phyloP scores from a whole-genome alignment of 2,329 filamentous ascomycete species.

The Onygenales sp. region DNA sequence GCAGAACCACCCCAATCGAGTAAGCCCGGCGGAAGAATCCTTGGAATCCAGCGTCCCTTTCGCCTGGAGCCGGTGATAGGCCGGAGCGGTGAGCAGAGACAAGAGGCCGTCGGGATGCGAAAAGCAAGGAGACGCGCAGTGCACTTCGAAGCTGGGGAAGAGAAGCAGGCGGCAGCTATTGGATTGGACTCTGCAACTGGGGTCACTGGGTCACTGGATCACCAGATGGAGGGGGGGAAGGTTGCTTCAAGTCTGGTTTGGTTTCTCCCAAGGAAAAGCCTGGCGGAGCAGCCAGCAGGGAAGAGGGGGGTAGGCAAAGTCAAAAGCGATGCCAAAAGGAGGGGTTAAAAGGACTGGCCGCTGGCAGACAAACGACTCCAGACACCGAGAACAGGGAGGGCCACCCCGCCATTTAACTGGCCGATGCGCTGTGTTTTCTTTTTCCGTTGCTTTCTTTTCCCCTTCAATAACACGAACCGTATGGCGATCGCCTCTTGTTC shows the following conservation, averaged over 20 bases:
- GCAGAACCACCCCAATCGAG: slow-evolving; percentile 3
- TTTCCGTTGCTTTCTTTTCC: not conserved
- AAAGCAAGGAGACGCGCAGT: not conserved
- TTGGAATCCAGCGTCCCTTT: not conserved
- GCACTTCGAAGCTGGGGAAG: not conserved
- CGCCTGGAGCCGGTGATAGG: not conserved
- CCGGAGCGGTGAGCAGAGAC: not conserved
- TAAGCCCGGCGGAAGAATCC: not conserved
- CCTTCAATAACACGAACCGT: not conserved
- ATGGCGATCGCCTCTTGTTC: not conserved
- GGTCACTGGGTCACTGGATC: not conserved
- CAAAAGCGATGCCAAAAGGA: not conserved
- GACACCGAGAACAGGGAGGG: not conserved
- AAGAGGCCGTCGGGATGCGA: not conserved
- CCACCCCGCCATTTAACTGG: not conserved
- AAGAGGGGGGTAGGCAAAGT: not conserved
- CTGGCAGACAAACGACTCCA: not conserved
- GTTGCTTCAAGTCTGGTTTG: not conserved
- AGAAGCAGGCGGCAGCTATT: not conserved
- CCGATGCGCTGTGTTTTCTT: not conserved
- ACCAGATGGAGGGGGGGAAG: not conserved
- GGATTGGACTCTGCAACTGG: not conserved
- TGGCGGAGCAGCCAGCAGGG: not conserved
- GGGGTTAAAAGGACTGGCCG: not conserved
- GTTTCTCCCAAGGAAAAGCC: not conserved